Evolutionary conservation across 495 filamentous ascomycete genomes (phyloP), one percentile per base, ranked within the genome.

Genomic region (Xylaria venustula): DNA sequence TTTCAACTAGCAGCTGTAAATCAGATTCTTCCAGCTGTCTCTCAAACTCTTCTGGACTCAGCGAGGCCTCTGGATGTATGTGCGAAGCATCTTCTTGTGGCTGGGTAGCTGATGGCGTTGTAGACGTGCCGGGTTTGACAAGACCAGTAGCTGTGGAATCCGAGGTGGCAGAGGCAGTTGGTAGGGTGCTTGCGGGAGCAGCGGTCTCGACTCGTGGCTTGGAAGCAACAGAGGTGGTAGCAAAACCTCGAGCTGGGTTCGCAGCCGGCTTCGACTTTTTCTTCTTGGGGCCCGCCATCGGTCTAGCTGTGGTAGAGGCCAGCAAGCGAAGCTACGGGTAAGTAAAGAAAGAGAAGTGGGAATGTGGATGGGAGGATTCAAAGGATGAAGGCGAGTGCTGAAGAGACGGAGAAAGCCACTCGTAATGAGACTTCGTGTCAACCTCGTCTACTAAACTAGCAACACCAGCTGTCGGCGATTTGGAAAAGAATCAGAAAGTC

Each of bases 181-280:
- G 40, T 20, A 28, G 46, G n/a, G 63, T 55, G 32, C 60, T 34
- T 19, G 62, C 30, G 1, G 56, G 52, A 0, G 52, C 70, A 56
- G 71, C 48, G 51, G 70, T 60, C 61, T 82, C 77, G 49, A 66
- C 67, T 63, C 82, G 79, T 3, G 79, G 68, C 73, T 95, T 97
- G 7, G 90, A 93, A 40, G 91, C 89, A 50, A 91, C 81, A 12
- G 93, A 97, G 14, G 90, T 92, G 2, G 94, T 98, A 60, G 93
- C 91, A 77, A 97, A 92, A 8, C 92, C 93, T 67, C 94, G 84
- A 42, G 90, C 90, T 26, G 93, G 90, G 73, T 97, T 97, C 17
- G 85, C 80, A 15, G 79, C 82, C 46, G 89, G 77, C 79, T 97
- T 97, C 74, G 90, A 93, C 74, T 94, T 89, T 74, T 90, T 98